Conservation (phyloP, 2,329 filamentous ascomycete species). For the Blastomyces silverae region DNA sequence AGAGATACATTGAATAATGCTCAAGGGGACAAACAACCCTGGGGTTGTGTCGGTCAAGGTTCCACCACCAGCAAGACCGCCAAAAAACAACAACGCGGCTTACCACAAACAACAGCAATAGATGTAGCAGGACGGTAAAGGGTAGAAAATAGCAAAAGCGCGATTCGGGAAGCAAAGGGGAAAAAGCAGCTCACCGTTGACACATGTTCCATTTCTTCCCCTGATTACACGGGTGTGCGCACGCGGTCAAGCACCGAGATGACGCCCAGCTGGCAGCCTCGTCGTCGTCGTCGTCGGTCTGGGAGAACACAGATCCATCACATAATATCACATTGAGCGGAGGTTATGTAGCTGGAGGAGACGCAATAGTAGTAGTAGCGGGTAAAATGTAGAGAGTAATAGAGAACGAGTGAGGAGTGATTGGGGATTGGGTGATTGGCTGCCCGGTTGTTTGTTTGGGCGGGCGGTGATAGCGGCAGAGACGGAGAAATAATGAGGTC, state of each 20-base stretch:
- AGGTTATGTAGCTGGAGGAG: neutral
- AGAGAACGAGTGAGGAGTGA: conserved; percentile 12
- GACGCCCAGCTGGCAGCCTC: conserved; percentile 17
- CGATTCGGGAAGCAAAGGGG: neutral
- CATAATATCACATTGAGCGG: conserved; percentile 4
- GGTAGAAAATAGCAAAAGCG: neutral
- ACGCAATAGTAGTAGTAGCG: neutral
- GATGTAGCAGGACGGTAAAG: neutral
- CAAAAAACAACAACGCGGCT: neutral
- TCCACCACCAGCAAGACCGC: conserved; percentile 9
- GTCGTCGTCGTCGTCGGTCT: conserved; percentile 14
- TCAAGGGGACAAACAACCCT: conserved; percentile 5
- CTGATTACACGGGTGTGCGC: conserved; percentile 13
- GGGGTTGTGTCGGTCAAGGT: neutral
- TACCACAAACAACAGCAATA: conserved; percentile 1
- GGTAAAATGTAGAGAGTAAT: neutral
- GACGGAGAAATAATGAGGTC: conserved; percentile 20
- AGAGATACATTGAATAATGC: neutral
- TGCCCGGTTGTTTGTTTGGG: conserved; percentile 16
- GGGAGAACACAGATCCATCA: conserved; percentile 12
- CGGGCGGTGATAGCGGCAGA: conserved; percentile 23
- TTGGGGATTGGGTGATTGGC: conserved; percentile 15
- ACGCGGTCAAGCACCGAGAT: conserved; percentile 18
- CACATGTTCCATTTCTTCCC: conserved; percentile 29
- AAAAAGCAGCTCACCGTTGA: conserved; percentile 27